Evolutionary conservation across 2,329 filamentous ascomycete genomes (phyloP).

Genomic region (Talaromyces sp.): DNA sequence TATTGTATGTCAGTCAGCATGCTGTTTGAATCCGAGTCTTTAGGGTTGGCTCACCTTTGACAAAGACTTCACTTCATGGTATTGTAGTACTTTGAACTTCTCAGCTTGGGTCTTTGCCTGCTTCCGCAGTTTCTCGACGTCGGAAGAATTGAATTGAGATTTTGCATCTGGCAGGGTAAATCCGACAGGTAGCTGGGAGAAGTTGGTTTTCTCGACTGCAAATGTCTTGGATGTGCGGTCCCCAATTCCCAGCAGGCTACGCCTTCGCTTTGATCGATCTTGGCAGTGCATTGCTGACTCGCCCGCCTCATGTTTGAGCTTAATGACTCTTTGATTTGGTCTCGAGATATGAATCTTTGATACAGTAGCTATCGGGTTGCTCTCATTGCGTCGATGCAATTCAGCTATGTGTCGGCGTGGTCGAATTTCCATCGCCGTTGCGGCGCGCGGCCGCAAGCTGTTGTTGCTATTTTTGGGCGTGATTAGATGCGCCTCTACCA

Average conservation of each 20-base stretch:
- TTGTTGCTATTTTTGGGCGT: neutral
- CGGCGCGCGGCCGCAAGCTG: constrained; percentile 4
- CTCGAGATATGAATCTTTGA: constrained; percentile 2
- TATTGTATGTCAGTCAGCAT: constrained; percentile 28
- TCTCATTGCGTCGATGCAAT: constrained; percentile 18
- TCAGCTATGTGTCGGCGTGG: constrained; percentile 6
- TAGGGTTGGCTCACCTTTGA: constrained; percentile 23
- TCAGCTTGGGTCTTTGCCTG: constrained; percentile 26
- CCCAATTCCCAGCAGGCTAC: constrained; percentile 8
- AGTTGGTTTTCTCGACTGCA: constrained; percentile 7
- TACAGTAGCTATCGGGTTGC: neutral
- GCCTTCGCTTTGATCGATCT: constrained; percentile 18
- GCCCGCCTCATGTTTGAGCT: constrained; percentile 12
- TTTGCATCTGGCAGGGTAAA: constrained; percentile 21
- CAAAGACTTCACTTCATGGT: constrained; percentile 25
- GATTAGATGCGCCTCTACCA: neutral
- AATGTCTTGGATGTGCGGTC: constrained; percentile 13
- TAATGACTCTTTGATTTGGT: neutral
- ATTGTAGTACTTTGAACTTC: constrained; percentile 26
- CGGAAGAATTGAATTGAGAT: constrained; percentile 18
- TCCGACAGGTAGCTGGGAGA: constrained; percentile 21
- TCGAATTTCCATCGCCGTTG: constrained; percentile 13
- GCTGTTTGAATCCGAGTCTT: neutral
- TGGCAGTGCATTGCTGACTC: constrained; percentile 17
- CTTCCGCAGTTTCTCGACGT: constrained; percentile 23